Percentiles rank a stretch among this genome's conserved stretches.
Evolutionary conservation across 306 rosid genomes (phyloP).

Genomic region (Inga oerstediana): DNA sequence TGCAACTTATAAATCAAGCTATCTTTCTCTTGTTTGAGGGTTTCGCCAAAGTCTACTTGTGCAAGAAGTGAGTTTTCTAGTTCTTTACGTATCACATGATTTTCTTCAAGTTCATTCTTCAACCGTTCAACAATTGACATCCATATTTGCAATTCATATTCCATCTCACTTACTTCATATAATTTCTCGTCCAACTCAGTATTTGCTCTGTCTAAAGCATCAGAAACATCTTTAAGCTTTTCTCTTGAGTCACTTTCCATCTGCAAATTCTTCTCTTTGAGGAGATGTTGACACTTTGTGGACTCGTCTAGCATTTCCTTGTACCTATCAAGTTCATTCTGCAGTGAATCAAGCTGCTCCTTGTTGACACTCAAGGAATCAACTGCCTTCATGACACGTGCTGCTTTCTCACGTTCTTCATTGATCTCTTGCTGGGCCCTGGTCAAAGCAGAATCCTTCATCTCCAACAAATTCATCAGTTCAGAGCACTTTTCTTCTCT

Average conservation of each 20-base stretch:
- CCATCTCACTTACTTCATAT: slow-evolving; percentile 58
- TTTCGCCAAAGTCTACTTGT: slow-evolving; percentile 59
- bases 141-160: slow-evolving; percentile 69
- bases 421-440: slow-evolving; percentile 9
- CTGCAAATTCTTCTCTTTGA: slow-evolving; percentile 35
- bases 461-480: slow-evolving; percentile 1
- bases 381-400: background rate
- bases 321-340: slow-evolving; percentile 44
- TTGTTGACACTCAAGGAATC: slow-evolving; percentile 1
- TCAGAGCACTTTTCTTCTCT: slow-evolving; percentile 2
- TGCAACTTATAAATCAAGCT: slow-evolving; percentile 42
- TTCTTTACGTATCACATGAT: slow-evolving; percentile 46
- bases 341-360: slow-evolving; percentile 34
- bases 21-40: slow-evolving; percentile 56
- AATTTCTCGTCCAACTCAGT: slow-evolving; percentile 51
- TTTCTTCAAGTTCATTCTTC: slow-evolving; percentile 57
- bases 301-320: slow-evolving; percentile 42
- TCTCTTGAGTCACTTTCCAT: slow-evolving; percentile 24
- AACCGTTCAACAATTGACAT: slow-evolving; percentile 52
- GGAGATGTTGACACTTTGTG: slow-evolving; percentile 36
- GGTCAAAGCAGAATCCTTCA: background rate
- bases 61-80: slow-evolving; percentile 79
- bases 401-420: slow-evolving; percentile 15
- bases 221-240: slow-evolving; percentile 41
- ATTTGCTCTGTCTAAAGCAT: slow-evolving; percentile 47